Percentiles rank a stretch among this genome's conserved stretches.
These are phyloP conservation scores for Globisporangium echinulatum DNA, from an alignment of 352 stramenopile species.

Conservation along the genomic window DNA sequence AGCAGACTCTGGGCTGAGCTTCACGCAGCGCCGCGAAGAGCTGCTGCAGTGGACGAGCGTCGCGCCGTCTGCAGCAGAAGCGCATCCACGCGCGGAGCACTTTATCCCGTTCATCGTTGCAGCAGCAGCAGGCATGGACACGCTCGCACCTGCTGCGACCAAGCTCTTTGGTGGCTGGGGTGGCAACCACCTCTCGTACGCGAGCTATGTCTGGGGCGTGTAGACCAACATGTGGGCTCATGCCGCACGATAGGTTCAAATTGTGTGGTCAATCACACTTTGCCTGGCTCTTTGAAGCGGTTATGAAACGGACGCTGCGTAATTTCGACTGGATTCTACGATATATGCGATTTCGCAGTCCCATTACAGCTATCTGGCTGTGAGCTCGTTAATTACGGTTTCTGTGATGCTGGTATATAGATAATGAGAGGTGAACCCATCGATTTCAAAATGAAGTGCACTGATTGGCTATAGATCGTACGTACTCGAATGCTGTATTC, in stretches of 20 bases:
- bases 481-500: too few relatives aligned
- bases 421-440: too few relatives aligned
- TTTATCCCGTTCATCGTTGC: constrained; percentile 52
- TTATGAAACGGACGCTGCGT: neutral
- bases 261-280: neutral
- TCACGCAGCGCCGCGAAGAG: constrained; percentile 26
- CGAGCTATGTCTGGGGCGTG: constrained; percentile 30
- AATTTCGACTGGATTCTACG: neutral
- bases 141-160: constrained; percentile 13
- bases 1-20: constrained; percentile 17
- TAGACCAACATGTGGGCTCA: neutral
- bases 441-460: too few relatives aligned
- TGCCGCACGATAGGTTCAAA: neutral
- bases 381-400: too few relatives aligned
- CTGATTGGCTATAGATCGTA: too few relatives aligned
- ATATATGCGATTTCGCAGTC: neutral
- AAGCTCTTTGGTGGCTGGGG: constrained; percentile 40
- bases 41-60: constrained; percentile 35
- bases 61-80: constrained; percentile 26
- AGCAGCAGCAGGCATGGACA: constrained; percentile 46
- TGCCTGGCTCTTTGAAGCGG: neutral
- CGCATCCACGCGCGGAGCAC: constrained; percentile 41
- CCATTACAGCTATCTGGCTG: too few relatives aligned
- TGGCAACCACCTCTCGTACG: constrained; percentile 31
- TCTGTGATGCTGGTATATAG: too few relatives aligned